Percentiles rank a stretch among this genome's conserved stretches.
Conservation (phyloP, 352 stramenopile species). For the Plasmopara halstedii region DNA sequence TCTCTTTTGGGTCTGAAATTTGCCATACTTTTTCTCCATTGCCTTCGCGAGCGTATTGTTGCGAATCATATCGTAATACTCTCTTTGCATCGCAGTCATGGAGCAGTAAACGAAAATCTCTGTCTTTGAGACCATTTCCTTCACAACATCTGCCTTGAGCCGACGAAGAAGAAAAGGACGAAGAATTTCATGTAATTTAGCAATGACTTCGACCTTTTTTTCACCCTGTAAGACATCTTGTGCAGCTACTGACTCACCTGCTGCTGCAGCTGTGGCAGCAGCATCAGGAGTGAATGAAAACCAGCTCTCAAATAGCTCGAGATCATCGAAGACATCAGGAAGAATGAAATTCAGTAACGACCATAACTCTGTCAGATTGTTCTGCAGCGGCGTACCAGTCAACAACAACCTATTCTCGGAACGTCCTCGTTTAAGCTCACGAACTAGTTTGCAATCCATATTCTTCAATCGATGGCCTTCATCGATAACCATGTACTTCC, state of each 20-base stretch:
- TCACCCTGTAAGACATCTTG: constrained; percentile 88
- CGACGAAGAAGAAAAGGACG: constrained; percentile 94
- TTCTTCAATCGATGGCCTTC: constrained; percentile 98
- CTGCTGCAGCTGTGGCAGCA: constrained; percentile 18
- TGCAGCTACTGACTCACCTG: constrained; percentile 61
- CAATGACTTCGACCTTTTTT: constrained; percentile 90
- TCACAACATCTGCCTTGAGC: constrained; percentile 92
- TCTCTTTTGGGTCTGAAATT: constrained; percentile 30
- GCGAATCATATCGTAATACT: constrained; percentile 93
- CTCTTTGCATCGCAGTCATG: constrained; percentile 91
- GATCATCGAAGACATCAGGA: constrained; percentile 95
- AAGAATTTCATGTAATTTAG: constrained; percentile 96
- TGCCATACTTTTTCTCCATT: constrained; percentile 78
- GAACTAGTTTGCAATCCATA: constrained; percentile 92
- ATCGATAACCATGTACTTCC: constrained; percentile 97
- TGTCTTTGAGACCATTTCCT: constrained; percentile 94
- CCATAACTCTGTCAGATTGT: constrained; percentile 98
- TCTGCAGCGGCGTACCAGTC: constrained; percentile 96
- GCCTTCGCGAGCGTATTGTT: constrained; percentile 81
- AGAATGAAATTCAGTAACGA: constrained; percentile 98
- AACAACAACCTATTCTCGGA: constrained; percentile 93
- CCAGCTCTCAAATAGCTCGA: constrained; percentile 98
- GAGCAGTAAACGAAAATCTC: constrained; percentile 97
- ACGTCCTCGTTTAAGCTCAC: constrained; percentile 89
- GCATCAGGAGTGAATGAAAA: constrained; percentile 95